Conservation (phyloP, 1,139 yeast genomes). For the Sugiyamaella castrensis region DNA sequence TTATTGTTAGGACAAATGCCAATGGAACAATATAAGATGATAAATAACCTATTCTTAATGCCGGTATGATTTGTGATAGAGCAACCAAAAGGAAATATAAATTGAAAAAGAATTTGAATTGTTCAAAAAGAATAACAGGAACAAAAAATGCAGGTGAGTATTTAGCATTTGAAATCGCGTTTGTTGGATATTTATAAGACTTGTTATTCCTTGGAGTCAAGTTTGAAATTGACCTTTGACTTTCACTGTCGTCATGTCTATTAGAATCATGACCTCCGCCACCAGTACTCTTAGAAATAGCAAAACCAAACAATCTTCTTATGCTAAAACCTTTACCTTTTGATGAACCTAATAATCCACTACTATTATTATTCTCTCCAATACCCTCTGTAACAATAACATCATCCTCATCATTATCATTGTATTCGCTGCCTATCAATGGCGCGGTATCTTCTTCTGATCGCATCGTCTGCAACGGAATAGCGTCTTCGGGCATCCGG, state of each 20-base stretch:
- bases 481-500: constrained; percentile 17
- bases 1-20: constrained; percentile 85
- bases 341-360: background rate
- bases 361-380: constrained; percentile 7
- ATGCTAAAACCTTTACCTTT: background rate
- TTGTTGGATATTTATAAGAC: constrained; percentile 53
- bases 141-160: constrained; percentile 85
- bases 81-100: constrained; percentile 90
- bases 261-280: background rate
- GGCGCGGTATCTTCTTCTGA: constrained; percentile 7
- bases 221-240: constrained; percentile 3
- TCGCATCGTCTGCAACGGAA: constrained; percentile 17
- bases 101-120: constrained; percentile 94
- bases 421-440: constrained; percentile 7
- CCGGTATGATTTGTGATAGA: constrained; percentile 89
- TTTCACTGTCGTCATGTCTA: too few species aligned
- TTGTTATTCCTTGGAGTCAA: constrained; percentile 14
- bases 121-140: constrained; percentile 88
- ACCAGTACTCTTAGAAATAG: background rate
- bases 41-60: constrained; percentile 84
- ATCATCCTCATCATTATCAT: constrained; percentile 17
- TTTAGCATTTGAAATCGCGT: constrained; percentile 90
- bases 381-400: constrained; percentile 12
- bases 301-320: too few species aligned
- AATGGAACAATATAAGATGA: constrained; percentile 92